Percentiles rank a stretch among this genome's conserved stretches.
phyloP scores from a whole-genome alignment of 163 green algal species.

The Volvox carteri region DNA sequence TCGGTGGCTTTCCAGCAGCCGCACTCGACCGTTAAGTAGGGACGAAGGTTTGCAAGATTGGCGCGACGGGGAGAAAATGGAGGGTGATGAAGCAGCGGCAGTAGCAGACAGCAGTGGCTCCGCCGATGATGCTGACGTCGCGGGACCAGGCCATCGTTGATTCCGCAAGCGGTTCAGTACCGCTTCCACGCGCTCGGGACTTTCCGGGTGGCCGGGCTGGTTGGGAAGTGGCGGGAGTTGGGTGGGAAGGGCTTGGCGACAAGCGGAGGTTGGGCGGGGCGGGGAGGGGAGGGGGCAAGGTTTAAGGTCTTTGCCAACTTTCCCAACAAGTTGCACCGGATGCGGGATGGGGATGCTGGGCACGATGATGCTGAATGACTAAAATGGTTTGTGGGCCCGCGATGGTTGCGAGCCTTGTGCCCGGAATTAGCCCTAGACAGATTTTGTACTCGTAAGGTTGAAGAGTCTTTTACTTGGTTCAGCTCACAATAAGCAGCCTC shows the following conservation, averaged over 20 bases:
- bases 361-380: background rate
- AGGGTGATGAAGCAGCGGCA: background rate
- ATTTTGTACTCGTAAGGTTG: background rate
- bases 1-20: background rate
- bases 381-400: background rate
- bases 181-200: background rate
- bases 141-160: background rate
- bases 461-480: background rate
- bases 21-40: background rate
- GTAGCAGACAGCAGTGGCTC: background rate
- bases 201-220: slow-evolving; percentile 14
- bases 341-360: background rate
- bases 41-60: background rate
- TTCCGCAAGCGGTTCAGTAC: background rate
- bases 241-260: background rate
- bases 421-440: background rate
- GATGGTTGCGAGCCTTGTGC: background rate
- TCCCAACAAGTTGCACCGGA: background rate
- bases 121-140: background rate
- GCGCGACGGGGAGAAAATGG: background rate
- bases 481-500: background rate
- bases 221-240: background rate
- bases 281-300: background rate
- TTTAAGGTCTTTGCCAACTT: background rate
- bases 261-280: background rate